Evolutionary conservation across 2,329 filamentous ascomycete genomes (phyloP).

Genomic region (Dichotomopilus funicola): DNA sequence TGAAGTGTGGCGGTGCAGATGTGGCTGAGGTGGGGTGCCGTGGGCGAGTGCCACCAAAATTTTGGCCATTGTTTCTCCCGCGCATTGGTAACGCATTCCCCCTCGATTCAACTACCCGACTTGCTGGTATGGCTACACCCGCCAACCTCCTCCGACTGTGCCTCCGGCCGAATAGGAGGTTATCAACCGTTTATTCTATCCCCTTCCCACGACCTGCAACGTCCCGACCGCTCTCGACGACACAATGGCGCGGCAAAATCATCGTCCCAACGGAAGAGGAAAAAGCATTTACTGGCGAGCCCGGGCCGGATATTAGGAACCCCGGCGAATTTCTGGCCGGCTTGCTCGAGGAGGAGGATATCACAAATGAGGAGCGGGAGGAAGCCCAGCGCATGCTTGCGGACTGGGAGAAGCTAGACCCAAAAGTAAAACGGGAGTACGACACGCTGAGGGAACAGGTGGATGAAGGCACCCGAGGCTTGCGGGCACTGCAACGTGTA

Average conservation of each 20-base stretch:
- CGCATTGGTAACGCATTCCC: slow-evolving; percentile 8
- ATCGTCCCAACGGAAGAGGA: slow-evolving; percentile 10
- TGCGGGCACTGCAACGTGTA: slow-evolving; percentile 12
- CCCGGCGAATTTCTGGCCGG: slow-evolving; percentile 17
- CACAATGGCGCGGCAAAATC: slow-evolving; percentile 8
- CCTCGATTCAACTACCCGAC: slow-evolving; percentile 14
- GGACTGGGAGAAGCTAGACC: slow-evolving; percentile 17
- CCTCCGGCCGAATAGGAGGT: slow-evolving; percentile 30
- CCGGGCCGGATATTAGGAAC: slow-evolving; percentile 8
- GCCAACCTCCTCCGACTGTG: slow-evolving; percentile 36
- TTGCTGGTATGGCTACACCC: slow-evolving; percentile 34
- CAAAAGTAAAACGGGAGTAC: slow-evolving; percentile 7
- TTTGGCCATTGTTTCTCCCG: slow-evolving; percentile 17
- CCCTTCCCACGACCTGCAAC: neutral
- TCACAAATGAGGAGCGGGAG: slow-evolving; percentile 24
- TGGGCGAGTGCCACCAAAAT: slow-evolving; percentile 14
- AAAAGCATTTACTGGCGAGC: neutral
- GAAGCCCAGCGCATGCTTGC: slow-evolving; percentile 13
- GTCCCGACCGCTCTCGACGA: slow-evolving; percentile 20
- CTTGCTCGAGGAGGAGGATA: slow-evolving; percentile 9
- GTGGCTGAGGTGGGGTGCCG: slow-evolving; percentile 11
- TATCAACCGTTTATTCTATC: slow-evolving; percentile 8
- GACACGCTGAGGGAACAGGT: slow-evolving; percentile 20
- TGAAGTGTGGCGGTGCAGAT: slow-evolving; percentile 2
- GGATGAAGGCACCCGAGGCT: slow-evolving; percentile 21